Evolutionary conservation across 257 asterid species (phyloP).

Genomic region (Solanum chmielewskii): DNA sequence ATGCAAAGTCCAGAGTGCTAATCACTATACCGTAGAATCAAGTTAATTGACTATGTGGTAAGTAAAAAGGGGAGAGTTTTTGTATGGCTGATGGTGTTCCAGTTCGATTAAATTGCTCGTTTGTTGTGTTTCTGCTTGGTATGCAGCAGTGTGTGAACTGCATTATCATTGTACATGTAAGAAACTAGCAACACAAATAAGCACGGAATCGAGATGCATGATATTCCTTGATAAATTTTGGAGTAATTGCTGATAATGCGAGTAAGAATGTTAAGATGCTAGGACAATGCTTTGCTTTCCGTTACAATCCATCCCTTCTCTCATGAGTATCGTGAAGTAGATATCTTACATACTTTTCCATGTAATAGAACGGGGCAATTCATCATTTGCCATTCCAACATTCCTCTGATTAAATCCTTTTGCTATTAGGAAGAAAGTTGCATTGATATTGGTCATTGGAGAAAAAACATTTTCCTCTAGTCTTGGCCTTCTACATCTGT

Average conservation of each 20-base stretch:
- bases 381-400: background rate
- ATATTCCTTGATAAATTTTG: background rate
- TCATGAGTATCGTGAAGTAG: background rate
- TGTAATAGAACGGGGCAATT: background rate
- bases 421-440: background rate
- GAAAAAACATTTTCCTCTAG: background rate
- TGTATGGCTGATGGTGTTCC: background rate
- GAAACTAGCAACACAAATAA: background rate
- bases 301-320: background rate
- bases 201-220: background rate
- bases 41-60: background rate
- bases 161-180: background rate
- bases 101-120: background rate
- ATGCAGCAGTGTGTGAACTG: background rate
- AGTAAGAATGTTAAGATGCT: background rate
- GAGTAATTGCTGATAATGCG: background rate
- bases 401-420: background rate
- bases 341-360: background rate
- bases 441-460: background rate
- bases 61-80: background rate
- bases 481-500: background rate
- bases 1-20: slow-evolving; percentile 99
- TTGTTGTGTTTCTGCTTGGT: background rate
- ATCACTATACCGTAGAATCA: slow-evolving; percentile 66
- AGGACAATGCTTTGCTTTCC: background rate